Percentiles rank a stretch among this genome's conserved stretches.
Evolutionary conservation across 2,329 filamentous ascomycete species (phyloP).

Genomic region (Cercospora sp.): DNA sequence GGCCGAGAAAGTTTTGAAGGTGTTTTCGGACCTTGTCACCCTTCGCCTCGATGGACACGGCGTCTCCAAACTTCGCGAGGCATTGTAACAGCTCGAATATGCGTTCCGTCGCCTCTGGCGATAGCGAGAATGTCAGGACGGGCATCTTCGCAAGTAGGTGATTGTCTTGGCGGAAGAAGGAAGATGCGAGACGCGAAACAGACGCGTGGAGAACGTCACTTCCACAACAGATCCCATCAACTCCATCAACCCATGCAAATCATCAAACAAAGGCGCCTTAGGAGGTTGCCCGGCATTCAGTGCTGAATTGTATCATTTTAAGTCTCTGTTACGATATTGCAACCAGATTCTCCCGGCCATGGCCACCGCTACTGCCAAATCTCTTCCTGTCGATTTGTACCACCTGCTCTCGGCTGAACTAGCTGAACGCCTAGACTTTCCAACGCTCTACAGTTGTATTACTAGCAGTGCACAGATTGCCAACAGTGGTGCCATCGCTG

Average conservation of each 20-base stretch:
- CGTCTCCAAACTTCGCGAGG: constrained; percentile 76
- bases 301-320: background rate
- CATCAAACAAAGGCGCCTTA: background rate
- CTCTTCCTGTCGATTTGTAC: constrained; percentile 60
- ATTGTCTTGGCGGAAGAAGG: constrained; percentile 2
- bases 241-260: background rate
- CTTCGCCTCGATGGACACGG: constrained; percentile 71
- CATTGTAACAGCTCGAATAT: constrained; percentile 74
- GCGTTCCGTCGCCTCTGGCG: constrained; percentile 67
- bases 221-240: constrained; percentile 10
- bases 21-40: constrained; percentile 59
- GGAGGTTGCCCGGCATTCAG: background rate
- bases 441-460: constrained; percentile 61
- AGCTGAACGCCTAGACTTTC: constrained; percentile 56
- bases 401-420: constrained; percentile 63
- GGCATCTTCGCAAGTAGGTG: constrained; percentile 41
- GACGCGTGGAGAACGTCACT: constrained; percentile 18
- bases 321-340: background rate
- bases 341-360: constrained; percentile 5
- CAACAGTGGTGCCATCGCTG: constrained; percentile 57
- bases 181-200: constrained; percentile 6
- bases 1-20: background rate
- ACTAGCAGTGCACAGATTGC: constrained; percentile 58
- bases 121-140: constrained; percentile 68
- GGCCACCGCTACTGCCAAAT: constrained; percentile 17